Evolutionary conservation across 495 filamentous ascomycete genomes (phyloP).

Genomic region (Rusavskia elegans): DNA sequence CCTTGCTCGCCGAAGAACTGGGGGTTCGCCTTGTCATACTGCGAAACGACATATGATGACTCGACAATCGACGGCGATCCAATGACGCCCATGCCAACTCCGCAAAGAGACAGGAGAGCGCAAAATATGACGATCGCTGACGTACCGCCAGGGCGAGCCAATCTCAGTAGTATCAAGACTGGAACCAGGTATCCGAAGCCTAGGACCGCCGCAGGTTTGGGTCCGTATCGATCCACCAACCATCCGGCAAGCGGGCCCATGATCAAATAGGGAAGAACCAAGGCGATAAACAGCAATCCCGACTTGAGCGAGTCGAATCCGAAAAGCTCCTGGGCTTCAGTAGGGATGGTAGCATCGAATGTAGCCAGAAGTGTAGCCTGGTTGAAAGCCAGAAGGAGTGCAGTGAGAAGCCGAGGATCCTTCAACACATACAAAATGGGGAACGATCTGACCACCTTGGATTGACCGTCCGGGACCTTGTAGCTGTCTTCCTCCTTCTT

Average conservation of each 20-base stretch:
- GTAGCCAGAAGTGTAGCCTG: constrained; percentile 33
- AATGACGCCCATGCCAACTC: constrained; percentile 31
- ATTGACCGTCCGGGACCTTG: constrained; percentile 22
- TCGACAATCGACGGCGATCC: constrained; percentile 28
- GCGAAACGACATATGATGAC: constrained; percentile 18
- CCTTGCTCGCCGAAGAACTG: constrained; percentile 28
- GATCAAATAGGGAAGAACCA: constrained; percentile 30
- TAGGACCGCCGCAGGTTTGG: constrained; percentile 28
- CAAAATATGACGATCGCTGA: constrained; percentile 26
- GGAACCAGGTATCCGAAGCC: constrained; percentile 33
- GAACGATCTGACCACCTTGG: constrained; percentile 17
- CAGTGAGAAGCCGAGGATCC: constrained; percentile 27
- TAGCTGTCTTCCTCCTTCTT: constrained; percentile 18
- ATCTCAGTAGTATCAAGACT: constrained; percentile 29
- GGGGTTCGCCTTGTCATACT: constrained; percentile 23
- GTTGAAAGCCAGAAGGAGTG: constrained; percentile 28
- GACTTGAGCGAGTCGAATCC: constrained; percentile 35
- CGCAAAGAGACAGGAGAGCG: constrained; percentile 30
- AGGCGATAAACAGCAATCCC: constrained; percentile 36
- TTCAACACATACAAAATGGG: constrained; percentile 32
- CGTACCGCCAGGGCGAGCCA: constrained; percentile 21
- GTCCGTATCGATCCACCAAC: constrained; percentile 33
- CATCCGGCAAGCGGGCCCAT: constrained; percentile 36
- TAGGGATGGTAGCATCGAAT: constrained; percentile 42
- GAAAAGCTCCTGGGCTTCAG: constrained; percentile 32